Evolutionary conservation across 2,329 filamentous ascomycete species (phyloP).

Genomic region (Ilyonectria sp.): DNA sequence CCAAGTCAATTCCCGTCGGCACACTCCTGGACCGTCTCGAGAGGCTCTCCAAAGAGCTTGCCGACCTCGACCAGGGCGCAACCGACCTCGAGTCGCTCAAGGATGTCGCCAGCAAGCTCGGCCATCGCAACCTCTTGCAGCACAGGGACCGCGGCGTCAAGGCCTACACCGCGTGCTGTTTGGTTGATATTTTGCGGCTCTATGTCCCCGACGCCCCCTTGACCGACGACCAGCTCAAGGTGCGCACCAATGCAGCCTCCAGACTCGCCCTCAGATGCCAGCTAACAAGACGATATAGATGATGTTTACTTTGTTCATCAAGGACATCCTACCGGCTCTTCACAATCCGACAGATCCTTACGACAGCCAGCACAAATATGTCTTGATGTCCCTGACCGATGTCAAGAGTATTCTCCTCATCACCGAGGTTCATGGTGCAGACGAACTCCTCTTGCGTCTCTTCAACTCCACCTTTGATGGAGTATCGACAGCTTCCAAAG

Average conservation of each 20-base stretch:
- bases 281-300: slow-evolving; percentile 70
- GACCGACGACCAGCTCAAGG: slow-evolving; percentile 90
- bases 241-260: slow-evolving; percentile 53
- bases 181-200: slow-evolving; percentile 93
- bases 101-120: slow-evolving; percentile 88
- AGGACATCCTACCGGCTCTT: slow-evolving; percentile 85
- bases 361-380: slow-evolving; percentile 93
- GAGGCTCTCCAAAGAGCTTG: slow-evolving; percentile 84
- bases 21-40: slow-evolving; percentile 88
- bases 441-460: slow-evolving; percentile 83
- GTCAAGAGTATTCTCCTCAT: slow-evolving; percentile 96
- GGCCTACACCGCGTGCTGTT: slow-evolving; percentile 88
- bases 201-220: slow-evolving; percentile 97
- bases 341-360: slow-evolving; percentile 91
- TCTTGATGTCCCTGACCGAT: slow-evolving; percentile 88
- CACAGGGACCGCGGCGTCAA: slow-evolving; percentile 96
- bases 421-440: slow-evolving; percentile 87
- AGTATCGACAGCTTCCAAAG: slow-evolving; percentile 83
- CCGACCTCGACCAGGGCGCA: slow-evolving; percentile 88
- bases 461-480: slow-evolving; percentile 95
- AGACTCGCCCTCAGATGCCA: slow-evolving; percentile 8
- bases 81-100: slow-evolving; percentile 86
- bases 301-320: slow-evolving; percentile 92
- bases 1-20: slow-evolving; percentile 87
- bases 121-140: slow-evolving; percentile 83